phyloP scores from a whole-genome alignment of 169 alveolate genomes.

The Eimeria falciformis region DNA sequence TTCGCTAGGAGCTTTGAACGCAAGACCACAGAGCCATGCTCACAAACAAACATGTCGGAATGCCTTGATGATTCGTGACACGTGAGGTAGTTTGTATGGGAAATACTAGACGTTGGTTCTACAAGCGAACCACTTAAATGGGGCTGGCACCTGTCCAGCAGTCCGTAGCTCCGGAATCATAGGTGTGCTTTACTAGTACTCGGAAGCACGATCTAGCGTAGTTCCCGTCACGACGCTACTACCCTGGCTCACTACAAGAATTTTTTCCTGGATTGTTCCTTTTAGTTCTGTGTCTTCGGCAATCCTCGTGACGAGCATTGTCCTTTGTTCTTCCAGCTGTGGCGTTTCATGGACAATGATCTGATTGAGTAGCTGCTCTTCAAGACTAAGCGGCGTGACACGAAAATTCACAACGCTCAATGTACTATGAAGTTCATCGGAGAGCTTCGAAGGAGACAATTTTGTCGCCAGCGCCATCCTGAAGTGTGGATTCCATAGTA shows the following conservation, averaged over 20 bases:
- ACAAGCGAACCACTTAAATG: too few species aligned
- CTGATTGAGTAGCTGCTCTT: slow-evolving; percentile 94
- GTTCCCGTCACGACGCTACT: too few species aligned
- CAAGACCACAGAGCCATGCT: not conserved
- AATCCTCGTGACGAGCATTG: slow-evolving; percentile 88
- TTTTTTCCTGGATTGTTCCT: slow-evolving; percentile 91
- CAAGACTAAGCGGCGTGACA: slow-evolving; percentile 95
- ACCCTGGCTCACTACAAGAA: slow-evolving; percentile 83
- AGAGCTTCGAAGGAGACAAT: slow-evolving; percentile 1
- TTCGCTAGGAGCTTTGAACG: slow-evolving; percentile 74
- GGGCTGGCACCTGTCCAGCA: too few species aligned
- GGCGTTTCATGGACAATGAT: slow-evolving; percentile 94
- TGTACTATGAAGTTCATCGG: slow-evolving; percentile 82
- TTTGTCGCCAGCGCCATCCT: slow-evolving; percentile 60
- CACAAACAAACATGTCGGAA: too few species aligned
- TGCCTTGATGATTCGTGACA: too few species aligned
- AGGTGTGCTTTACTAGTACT: too few species aligned
- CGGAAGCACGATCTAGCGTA: too few species aligned
- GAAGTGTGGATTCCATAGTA: slow-evolving; percentile 56
- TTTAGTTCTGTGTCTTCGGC: slow-evolving; percentile 90
- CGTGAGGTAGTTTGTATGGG: too few species aligned
- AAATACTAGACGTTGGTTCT: too few species aligned
- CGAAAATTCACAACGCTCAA: slow-evolving; percentile 95
- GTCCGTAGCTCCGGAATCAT: too few species aligned
- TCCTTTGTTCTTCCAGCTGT: slow-evolving; percentile 92